Evolutionary conservation across 2,329 filamentous ascomycete species (phyloP), one percentile per base, ranked within the genome.

Genomic region (Aspergillus awamori): DNA sequence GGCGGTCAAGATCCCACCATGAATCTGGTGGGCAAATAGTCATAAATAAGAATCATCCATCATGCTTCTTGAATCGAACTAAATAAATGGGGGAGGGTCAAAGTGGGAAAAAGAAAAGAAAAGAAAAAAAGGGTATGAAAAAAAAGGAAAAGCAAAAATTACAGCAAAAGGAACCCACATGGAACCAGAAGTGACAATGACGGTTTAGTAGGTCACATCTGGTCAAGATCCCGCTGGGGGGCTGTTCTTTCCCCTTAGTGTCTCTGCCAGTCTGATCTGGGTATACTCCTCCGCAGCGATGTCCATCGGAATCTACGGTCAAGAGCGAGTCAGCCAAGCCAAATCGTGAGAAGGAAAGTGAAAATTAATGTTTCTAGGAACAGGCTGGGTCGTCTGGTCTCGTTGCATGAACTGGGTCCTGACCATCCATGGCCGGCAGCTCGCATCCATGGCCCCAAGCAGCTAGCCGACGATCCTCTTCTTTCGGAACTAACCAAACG

Each of bases 381-480:
- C 41, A 22, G 17, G n/a, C 20, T 45, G 41, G 33, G 41, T 45
- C 41, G 41, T 45, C 41, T 45, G 41, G 41, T 45, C 41, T 20
- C 41, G 20, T 24, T 49, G 45, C 45, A 49, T 49, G 45, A 49
- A 49, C 45, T 24, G 45, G 22, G 22, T 28, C 45, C 45, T 20
- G 39, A 17, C 39, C 39, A 43, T 22, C 41, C 41, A 45, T 45
- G 41, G 49, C 49, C 10, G 11, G n/a, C n/a, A 53, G 30, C 45
- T 53, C 48, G 57, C 49, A 30, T 47, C 36, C 49, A 51, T 57
- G 26, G 30, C 45, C 38, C 36, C 33, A 60, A 60, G 33, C 15
- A 55, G 51, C 52, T 47, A 59, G 57, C 38, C 52, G 52, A 39
- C 56, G 58, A 60, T 60, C 53, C 41, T 36, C 33, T 26, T 36